phyloP scores from a whole-genome alignment of 176 grass and related monocot genomes.

The Oryza coarctata region DNA sequence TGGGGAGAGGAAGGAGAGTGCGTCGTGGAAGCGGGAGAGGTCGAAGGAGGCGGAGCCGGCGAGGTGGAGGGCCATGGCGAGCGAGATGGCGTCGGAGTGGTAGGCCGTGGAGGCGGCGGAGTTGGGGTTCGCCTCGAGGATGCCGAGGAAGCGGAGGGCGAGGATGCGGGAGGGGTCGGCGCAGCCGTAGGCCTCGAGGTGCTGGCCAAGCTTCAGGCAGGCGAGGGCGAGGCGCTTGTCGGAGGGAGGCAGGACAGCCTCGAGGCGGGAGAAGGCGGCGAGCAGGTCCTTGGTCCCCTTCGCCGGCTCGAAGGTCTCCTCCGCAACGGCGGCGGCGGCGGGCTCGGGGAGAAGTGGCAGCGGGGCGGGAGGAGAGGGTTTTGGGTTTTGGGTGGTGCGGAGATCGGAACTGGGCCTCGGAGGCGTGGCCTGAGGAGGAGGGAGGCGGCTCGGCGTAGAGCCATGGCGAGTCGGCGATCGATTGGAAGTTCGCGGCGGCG shows the following conservation, averaged over 20 bases:
- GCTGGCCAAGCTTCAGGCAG: constrained; percentile 96
- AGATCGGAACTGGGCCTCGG: neutral
- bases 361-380: constrained; percentile 1
- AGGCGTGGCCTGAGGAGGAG: constrained; percentile 41
- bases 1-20: constrained; percentile 64
- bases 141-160: constrained; percentile 54
- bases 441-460: constrained; percentile 38
- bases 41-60: constrained; percentile 74
- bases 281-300: constrained; percentile 58
- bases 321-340: constrained; percentile 11
- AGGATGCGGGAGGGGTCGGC: constrained; percentile 55
- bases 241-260: constrained; percentile 47
- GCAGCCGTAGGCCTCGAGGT: constrained; percentile 62
- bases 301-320: constrained; percentile 73
- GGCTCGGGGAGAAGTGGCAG: constrained; percentile 55
- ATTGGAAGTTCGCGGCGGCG: neutral
- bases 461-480: constrained; percentile 22
- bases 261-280: constrained; percentile 56
- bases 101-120: neutral
- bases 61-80: constrained; percentile 92
- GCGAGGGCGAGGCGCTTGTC: constrained; percentile 78
- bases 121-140: constrained; percentile 51
- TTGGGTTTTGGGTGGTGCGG: neutral
- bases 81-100: constrained; percentile 57
- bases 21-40: constrained; percentile 84